Conservation (phyloP, 208 protist genomes). For the Trypanosomatidae sp. region DNA sequence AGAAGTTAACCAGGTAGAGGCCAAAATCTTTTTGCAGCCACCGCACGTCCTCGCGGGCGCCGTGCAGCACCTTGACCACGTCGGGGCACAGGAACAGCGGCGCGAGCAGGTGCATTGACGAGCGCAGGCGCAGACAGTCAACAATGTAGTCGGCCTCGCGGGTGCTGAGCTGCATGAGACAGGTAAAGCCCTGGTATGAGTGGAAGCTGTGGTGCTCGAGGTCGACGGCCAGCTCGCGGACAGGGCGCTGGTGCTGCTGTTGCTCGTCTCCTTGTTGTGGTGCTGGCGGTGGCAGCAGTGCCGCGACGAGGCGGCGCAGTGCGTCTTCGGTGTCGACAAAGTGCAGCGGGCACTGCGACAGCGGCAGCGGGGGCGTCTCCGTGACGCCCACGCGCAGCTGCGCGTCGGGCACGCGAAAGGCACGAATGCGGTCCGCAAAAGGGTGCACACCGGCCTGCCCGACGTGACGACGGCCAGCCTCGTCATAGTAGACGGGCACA, state of each 20-base stretch:
- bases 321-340: slow-evolving; percentile 59
- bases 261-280: not conserved
- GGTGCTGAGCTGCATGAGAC: slow-evolving; percentile 98
- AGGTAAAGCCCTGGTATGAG: slow-evolving; percentile 95
- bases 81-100: slow-evolving; percentile 83
- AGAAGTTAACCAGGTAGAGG: slow-evolving; percentile 98
- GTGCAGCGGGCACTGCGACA: slow-evolving; percentile 33
- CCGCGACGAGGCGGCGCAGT: slow-evolving; percentile 22
- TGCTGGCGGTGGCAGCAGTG: not conserved
- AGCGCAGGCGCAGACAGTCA: slow-evolving; percentile 91
- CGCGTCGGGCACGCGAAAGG: slow-evolving; percentile 15
- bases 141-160: slow-evolving; percentile 93
- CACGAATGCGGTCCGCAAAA: slow-evolving; percentile 48
- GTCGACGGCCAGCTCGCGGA: slow-evolving; percentile 90
- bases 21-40: slow-evolving; percentile 98
- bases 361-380: slow-evolving; percentile 49
- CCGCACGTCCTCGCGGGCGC: slow-evolving; percentile 91
- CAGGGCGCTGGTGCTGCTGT: slow-evolving; percentile 15
- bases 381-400: slow-evolving; percentile 32
- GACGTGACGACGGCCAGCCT: slow-evolving; percentile 20
- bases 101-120: slow-evolving; percentile 80
- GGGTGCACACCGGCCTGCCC: slow-evolving; percentile 54
- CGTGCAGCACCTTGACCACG: slow-evolving; percentile 97
- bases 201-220: slow-evolving; percentile 92
- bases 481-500: slow-evolving; percentile 45